Percentiles rank a stretch among this genome's conserved stretches.
Conservation (phyloP, 202 grass and related monocot genomes). For the Dendrocalamus latiflorus region DNA sequence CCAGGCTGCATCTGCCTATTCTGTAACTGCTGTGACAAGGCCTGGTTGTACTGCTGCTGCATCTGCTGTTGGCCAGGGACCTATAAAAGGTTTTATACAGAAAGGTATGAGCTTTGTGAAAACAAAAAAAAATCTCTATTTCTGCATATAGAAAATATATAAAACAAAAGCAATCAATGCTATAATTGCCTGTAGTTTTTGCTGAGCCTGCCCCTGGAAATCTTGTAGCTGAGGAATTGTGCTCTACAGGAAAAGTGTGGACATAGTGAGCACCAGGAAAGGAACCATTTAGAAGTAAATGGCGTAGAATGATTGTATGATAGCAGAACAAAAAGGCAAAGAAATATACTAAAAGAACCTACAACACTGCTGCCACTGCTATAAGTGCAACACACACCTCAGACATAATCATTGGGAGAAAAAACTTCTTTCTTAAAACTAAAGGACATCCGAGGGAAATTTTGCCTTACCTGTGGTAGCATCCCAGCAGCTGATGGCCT, state of each 20-base stretch:
- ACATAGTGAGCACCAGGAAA: conserved; percentile 21
- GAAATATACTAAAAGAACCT: neutral
- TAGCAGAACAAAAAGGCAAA: neutral
- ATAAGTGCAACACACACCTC: neutral
- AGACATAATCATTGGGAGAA: neutral
- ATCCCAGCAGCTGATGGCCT: conserved; percentile 60
- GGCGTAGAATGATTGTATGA: neutral
- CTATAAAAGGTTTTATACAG: conserved; percentile 33
- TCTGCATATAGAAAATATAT: neutral
- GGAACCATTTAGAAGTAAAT: neutral
- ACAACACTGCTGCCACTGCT: neutral
- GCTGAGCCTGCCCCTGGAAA: conserved; percentile 77
- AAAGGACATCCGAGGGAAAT: neutral
- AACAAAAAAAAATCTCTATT: neutral
- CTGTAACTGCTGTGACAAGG: conserved; percentile 79
- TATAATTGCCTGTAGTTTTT: conserved; percentile 71
- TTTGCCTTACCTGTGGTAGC: conserved; percentile 49
- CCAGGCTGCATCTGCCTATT: conserved; percentile 68
- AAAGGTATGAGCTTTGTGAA: neutral
- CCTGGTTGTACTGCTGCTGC: conserved; percentile 80
- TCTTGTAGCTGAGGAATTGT: conserved; percentile 85
- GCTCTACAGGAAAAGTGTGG: conserved; percentile 42
- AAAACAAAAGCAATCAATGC: neutral
- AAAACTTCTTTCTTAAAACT: neutral
- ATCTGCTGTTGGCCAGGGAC: conserved; percentile 74